Conservation (phyloP, 345 rosid species). For the Erodium maritimum region DNA sequence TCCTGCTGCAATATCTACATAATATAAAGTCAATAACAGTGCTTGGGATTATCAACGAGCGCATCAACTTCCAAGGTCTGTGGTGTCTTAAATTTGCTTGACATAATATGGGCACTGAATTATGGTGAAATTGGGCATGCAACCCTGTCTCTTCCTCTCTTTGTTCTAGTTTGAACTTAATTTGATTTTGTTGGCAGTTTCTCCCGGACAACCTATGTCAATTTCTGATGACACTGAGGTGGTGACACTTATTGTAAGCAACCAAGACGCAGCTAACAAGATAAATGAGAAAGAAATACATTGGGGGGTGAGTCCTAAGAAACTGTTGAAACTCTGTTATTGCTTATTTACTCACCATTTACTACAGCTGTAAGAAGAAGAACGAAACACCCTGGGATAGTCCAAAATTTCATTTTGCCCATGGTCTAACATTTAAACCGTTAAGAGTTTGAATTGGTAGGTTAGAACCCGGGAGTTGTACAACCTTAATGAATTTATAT, state of each 20-base stretch:
- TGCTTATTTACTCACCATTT: too few species aligned
- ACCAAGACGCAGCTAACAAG: conserved; percentile 57
- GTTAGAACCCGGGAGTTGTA: too few species aligned
- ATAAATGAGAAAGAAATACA: conserved; percentile 74
- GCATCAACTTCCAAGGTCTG: conserved; percentile 78
- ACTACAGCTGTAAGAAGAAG: background rate
- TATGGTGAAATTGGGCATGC: background rate
- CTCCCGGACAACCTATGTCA: conserved; percentile 76
- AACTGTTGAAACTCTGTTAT: background rate
- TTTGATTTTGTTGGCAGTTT: conserved; percentile 41
- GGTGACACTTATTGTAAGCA: conserved; percentile 63
- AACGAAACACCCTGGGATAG: background rate
- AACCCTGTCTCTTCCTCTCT: background rate
- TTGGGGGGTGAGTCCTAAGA: conserved; percentile 60
- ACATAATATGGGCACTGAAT: background rate
- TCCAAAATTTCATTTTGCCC: too few species aligned
- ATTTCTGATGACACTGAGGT: conserved; percentile 77
- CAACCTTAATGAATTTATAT: too few species aligned
- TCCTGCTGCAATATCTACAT: conserved; percentile 79
- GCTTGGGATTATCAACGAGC: conserved; percentile 86
- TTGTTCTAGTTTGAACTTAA: background rate
- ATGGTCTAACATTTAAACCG: too few species aligned
- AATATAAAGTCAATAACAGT: conserved; percentile 63
- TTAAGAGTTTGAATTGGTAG: too few species aligned
- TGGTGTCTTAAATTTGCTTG: conserved; percentile 4